phyloP scores from a whole-genome alignment of 495 filamentous ascomycete species.

The Cairneyella variabilis region DNA sequence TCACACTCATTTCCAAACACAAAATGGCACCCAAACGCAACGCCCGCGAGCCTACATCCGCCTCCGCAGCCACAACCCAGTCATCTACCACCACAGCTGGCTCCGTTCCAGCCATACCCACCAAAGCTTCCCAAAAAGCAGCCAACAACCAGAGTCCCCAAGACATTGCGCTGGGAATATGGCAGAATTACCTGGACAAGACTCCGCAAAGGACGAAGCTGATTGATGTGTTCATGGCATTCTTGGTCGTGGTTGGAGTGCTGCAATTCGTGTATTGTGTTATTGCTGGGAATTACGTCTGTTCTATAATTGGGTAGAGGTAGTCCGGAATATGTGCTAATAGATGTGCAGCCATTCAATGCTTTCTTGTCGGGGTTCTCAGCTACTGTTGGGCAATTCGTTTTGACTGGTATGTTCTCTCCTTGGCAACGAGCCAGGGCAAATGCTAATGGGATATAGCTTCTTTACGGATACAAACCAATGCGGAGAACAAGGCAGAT shows the following conservation, averaged over 20 bases:
- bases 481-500: constrained; percentile 65
- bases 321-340: constrained; percentile 2
- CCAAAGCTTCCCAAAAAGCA: constrained; percentile 16
- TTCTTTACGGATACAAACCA: constrained; percentile 88
- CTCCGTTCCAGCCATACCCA: constrained; percentile 6
- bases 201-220: constrained; percentile 92
- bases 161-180: constrained; percentile 48
- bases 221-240: constrained; percentile 87
- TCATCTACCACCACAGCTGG: constrained; percentile 18
- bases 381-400: constrained; percentile 95
- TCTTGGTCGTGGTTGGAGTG: constrained; percentile 78
- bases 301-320: constrained; percentile 28
- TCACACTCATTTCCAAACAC: background rate
- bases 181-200: constrained; percentile 68
- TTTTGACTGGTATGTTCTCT: constrained; percentile 68
- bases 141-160: constrained; percentile 30
- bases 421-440: background rate
- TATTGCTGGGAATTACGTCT: constrained; percentile 89
- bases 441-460: constrained; percentile 33
- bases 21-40: constrained; percentile 37
- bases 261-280: constrained; percentile 94
- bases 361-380: constrained; percentile 94
- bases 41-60: constrained; percentile 23
- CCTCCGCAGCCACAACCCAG: constrained; percentile 21
- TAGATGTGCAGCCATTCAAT: constrained; percentile 80